A percentile compares a stretch with the other conserved stretches of the same genome.
Evolutionary conservation across 208 protist genomes (phyloP).

Genomic region (Leptomonas seymouri): DNA sequence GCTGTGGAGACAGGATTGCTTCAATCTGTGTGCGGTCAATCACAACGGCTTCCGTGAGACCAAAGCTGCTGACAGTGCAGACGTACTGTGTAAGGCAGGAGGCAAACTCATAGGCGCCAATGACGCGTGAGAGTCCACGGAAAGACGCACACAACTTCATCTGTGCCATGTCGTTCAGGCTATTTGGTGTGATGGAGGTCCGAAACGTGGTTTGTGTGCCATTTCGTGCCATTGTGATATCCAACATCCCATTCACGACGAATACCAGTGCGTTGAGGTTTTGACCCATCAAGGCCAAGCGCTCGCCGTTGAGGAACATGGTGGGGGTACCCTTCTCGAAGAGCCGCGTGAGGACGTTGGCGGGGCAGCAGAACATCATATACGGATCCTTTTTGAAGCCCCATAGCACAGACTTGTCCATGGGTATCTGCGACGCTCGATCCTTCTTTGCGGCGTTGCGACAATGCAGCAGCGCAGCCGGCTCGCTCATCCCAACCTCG

Average conservation of each 20-base stretch:
- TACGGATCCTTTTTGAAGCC: constrained; percentile 69
- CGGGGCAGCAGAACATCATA: constrained; percentile 60
- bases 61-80: constrained; percentile 76
- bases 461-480: constrained; percentile 80
- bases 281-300: constrained; percentile 71
- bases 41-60: constrained; percentile 74
- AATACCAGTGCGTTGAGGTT: constrained; percentile 62
- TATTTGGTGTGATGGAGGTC: constrained; percentile 7
- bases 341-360: constrained; percentile 41
- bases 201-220: constrained; percentile 49
- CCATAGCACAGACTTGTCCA: constrained; percentile 32
- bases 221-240: constrained; percentile 60
- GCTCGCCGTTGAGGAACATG: constrained; percentile 82
- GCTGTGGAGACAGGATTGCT: constrained; percentile 45
- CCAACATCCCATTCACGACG: constrained; percentile 61
- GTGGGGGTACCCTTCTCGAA: constrained; percentile 64
- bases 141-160: constrained; percentile 3
- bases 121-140: constrained; percentile 42
- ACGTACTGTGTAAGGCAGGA: constrained; percentile 62
- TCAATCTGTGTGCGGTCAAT: constrained; percentile 61
- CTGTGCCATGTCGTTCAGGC: constrained; percentile 2
- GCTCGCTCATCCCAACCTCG: constrained; percentile 88
- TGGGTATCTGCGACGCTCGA: constrained; percentile 57
- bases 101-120: constrained; percentile 84
- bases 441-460: constrained; percentile 66